A percentile compares a stretch with the other conserved stretches of the same genome.
Evolutionary conservation across 2,329 filamentous ascomycete genomes (phyloP).

Genomic region (Colletotrichum musae): DNA sequence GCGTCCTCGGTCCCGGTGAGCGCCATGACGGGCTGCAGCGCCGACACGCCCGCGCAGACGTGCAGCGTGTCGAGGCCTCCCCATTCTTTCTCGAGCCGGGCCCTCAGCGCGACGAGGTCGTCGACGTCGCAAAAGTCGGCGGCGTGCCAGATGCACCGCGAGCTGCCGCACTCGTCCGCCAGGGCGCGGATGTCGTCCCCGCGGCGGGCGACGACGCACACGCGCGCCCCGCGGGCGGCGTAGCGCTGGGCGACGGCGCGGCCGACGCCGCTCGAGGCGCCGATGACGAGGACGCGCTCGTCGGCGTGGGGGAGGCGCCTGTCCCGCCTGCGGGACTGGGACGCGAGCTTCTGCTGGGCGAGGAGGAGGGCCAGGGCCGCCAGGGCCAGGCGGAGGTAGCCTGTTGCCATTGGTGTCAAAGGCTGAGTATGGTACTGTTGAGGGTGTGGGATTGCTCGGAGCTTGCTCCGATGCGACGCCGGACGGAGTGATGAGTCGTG

Average conservation of each 20-base stretch:
- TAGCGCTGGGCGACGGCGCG: conserved; percentile 31
- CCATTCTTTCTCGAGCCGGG: conserved; percentile 31
- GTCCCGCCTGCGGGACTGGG: conserved; percentile 18
- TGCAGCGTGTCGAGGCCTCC: conserved; percentile 24
- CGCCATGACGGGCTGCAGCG: conserved; percentile 31
- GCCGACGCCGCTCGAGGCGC: conserved; percentile 33
- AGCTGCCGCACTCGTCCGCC: conserved; percentile 20
- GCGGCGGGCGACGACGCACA: conserved; percentile 31
- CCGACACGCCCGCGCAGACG: conserved; percentile 29
- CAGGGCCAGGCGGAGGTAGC: conserved; percentile 9
- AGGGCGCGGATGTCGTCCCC: conserved; percentile 23
- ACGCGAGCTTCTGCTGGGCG: conserved; percentile 13
- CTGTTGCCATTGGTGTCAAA: no score
- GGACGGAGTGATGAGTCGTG: no score
- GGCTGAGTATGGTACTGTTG: no score
- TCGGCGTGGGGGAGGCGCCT: conserved; percentile 6
- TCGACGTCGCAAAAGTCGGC: conserved; percentile 27
- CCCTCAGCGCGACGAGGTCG: conserved; percentile 18
- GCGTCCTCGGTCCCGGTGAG: conserved; percentile 20
- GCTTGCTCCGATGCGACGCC: no score
- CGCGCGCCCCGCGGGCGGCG: conserved; percentile 22
- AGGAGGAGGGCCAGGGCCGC: conserved; percentile 24
- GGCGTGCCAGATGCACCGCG: conserved; percentile 16
- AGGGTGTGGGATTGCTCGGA: no score
- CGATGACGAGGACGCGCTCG: conserved; percentile 34